phyloP scores from a whole-genome alignment of 2,329 filamentous ascomycete species.

The Clarireedia hainanense region DNA sequence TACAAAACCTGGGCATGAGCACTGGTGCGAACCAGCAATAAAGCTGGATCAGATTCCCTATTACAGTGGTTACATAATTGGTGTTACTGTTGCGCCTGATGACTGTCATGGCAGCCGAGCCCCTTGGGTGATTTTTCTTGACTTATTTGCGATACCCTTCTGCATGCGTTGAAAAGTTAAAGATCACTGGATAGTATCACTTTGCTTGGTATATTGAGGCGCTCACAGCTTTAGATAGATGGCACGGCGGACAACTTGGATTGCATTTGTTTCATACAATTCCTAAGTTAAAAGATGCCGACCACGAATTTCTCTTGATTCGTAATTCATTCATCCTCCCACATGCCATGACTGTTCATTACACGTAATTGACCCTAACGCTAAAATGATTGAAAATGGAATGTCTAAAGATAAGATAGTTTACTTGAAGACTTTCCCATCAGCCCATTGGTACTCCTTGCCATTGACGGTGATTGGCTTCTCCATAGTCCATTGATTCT shows the following conservation, averaged over 20 bases:
- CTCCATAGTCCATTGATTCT: slow-evolving; percentile 89
- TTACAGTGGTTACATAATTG: background rate
- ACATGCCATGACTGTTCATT: slow-evolving; percentile 11
- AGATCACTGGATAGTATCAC: background rate
- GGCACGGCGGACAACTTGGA: background rate
- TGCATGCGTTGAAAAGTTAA: background rate
- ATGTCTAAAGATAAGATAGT: slow-evolving; percentile 21
- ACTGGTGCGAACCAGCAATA: background rate
- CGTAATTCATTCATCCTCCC: slow-evolving; percentile 3
- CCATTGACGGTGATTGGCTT: slow-evolving; percentile 70
- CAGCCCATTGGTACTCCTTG: slow-evolving; percentile 83
- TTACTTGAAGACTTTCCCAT: slow-evolving; percentile 99
- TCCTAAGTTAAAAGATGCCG: slow-evolving; percentile 16
- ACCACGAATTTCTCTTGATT: slow-evolving; percentile 14
- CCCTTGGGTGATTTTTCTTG: background rate
- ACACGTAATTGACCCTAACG: slow-evolving; percentile 11
- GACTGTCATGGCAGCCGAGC: background rate
- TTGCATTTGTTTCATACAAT: slow-evolving; percentile 1
- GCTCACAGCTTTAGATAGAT: background rate
- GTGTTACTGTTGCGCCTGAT: background rate
- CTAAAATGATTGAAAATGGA: slow-evolving; percentile 16
- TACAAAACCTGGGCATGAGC: background rate
- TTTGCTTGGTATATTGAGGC: background rate
- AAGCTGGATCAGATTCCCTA: too few species aligned
- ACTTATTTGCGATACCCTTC: slow-evolving; percentile 8